Base-by-base conservation (phyloP, 805 yeast species). In the Scheffersomyces coipomensis region DNA sequence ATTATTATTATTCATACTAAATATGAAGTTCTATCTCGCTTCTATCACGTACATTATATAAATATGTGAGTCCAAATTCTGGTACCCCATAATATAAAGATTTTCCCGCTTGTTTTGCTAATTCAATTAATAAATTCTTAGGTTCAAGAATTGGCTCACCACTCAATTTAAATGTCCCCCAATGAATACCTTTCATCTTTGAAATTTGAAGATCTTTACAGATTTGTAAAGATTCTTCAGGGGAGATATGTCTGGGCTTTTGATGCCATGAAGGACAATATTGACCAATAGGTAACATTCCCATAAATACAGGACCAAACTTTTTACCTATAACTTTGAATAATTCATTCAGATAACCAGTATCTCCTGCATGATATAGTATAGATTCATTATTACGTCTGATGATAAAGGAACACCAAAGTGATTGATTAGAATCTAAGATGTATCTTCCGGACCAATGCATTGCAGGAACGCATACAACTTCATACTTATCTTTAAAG, bases 261-360 rank as follows among this genome's bases (percentile, higher is more conserved):
- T 91, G 90, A 53, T 90, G 97, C 96, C 96, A 88, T 51, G 85
- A 79, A 1, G 98, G 98, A 49, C 90, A 84, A 60, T 91, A 91
- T 44, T 95, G 97, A 0, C 98, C 98, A 45, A 95, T 88, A 0
- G 98, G 98, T 12, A 91, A 63, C 61, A 91, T 71, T 0, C 90
- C 87, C 21, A 90, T 65, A 5, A 43, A 40, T 7, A 68, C 55
- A 1, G 73, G 71, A 0, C 95, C 95, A 54, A 73, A 83, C 21
- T 70, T 75, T 27, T 72, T 60, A 2, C 83, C 78, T 19, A 91
- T 83, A n/a, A 78, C 68, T 11, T 69, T 64, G 60, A 87, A 90
- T 35, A 91, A 61, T 22, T 80, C 95, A 24, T 73, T 52, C n/a
- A 83, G 80, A 57, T 87, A 91, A 0, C 98, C 98, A 0, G 97